Conservation (phyloP, 2,329 filamentous ascomycete genomes). For the Ascochyta pisi region DNA sequence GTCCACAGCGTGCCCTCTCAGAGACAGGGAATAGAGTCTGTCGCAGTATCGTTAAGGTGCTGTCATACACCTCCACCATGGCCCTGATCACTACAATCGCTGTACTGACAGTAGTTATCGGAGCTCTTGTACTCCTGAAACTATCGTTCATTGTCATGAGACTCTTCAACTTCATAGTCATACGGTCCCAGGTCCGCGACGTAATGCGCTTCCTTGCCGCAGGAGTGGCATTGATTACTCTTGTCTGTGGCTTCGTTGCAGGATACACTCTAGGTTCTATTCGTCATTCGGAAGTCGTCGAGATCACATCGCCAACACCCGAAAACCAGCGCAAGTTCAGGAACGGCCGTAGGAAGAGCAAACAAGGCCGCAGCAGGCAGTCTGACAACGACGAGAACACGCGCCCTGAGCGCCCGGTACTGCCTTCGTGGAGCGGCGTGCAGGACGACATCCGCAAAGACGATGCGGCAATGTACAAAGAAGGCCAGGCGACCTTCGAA, state of each 20-base stretch:
- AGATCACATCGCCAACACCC: not conserved
- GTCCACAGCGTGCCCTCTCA: not conserved
- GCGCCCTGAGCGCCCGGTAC: conserved; percentile 1
- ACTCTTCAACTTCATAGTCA: not conserved
- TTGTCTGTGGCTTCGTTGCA: conserved; percentile 1
- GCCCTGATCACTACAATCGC: not conserved
- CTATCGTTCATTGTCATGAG: not conserved
- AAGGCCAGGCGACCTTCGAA: not conserved
- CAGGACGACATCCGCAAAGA: conserved; percentile 8
- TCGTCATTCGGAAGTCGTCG: not conserved
- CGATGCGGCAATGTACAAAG: conserved; percentile 3
- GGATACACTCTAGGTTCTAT: conserved; percentile 1
- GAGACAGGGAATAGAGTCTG: not conserved
- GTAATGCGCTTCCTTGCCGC: not conserved
- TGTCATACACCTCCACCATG: not conserved
- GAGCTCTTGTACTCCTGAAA: not conserved
- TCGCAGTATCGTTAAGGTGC: not conserved
- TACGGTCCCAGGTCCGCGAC: not conserved
- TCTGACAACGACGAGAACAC: not conserved
- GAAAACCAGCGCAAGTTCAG: not conserved
- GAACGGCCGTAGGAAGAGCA: not conserved
- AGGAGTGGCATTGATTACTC: not conserved
- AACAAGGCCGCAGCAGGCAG: conserved; percentile 3
- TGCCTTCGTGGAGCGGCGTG: conserved; percentile 14
- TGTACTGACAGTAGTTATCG: not conserved